These are phyloP conservation scores for Medicago truncatula DNA, from an alignment of 306 rosid genomes.

Conservation along the genomic window MtrunA17r5.0-ANR NC_053044.1:10979001-10979500, in stretches of 20 bases:
- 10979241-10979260: background rate
- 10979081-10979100: slow-evolving; percentile 80
- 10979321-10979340: slow-evolving; percentile 46
- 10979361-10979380: slow-evolving; percentile 83
- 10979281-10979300: too few species aligned
- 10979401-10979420: slow-evolving; percentile 57
- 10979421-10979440: slow-evolving; percentile 68
- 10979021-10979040: slow-evolving; percentile 75
- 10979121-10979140: slow-evolving; percentile 69
- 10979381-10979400: slow-evolving; percentile 75
- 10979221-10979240: background rate
- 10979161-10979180: slow-evolving; percentile 94
- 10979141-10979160: slow-evolving; percentile 95
- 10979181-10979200: slow-evolving; percentile 29
- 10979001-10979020: slow-evolving; percentile 58
- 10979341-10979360: background rate
- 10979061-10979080: slow-evolving; percentile 89
- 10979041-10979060: slow-evolving; percentile 89
- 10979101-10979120: slow-evolving; percentile 91
- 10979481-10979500: too few species aligned
- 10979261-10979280: too few species aligned
- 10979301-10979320: too few species aligned
- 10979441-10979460: too few species aligned
- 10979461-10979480: too few species aligned
- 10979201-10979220: background rate